Evolutionary conservation across 208 protist genomes (phyloP), one percentile per base, ranked within the genome.

Genomic region (Naegleria gruberi): DNA sequence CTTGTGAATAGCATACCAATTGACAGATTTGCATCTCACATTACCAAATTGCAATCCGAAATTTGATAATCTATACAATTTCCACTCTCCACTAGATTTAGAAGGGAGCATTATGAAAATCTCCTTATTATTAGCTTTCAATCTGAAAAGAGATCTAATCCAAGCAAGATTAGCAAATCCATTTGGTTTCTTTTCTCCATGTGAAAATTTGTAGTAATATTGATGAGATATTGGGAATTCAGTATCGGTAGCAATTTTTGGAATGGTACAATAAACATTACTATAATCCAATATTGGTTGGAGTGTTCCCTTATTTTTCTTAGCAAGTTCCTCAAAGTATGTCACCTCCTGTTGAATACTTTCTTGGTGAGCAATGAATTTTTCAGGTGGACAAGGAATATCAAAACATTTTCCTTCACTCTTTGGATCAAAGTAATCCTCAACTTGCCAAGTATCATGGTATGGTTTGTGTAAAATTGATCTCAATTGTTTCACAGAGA

Each of bases 391-490:
- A 51, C 41, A 55, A 40, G 82, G 82, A 34, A 87, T 40, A 37
- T 87, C 82, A 87, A 87, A 87, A 7, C 43, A 45, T 57, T 23
- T 45, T 12, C 4, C 15, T 15, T 87, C 82, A 40, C 55, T 87
- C 19, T 6, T 40, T 41, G 43, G 43, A 51, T 87, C 82, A 87
- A 87, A 87, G 40, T 87, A 87, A 40, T 87, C 82, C 17, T 55
- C 82, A 26, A 87, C 81, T 43, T 19, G n/a, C 82, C 82, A 87
- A 55, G 44, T 51, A 55, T 87, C 82, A 40, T 87, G 82, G 40
- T 55, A 51, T 34, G 8, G 8, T 40, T 87, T 55, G 12, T 87
- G 43, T 40, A 55, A 41, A 51, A 87, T 55, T 30, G 26, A 37
- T 55, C 55, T 55, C 15, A 87, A 41, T 45, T 57, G 15, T 19